These are phyloP conservation scores for Entophlyctis luteolus DNA, from an alignment of 192 early-diverging fungal genomes.

Conservation along the genomic window DNA sequence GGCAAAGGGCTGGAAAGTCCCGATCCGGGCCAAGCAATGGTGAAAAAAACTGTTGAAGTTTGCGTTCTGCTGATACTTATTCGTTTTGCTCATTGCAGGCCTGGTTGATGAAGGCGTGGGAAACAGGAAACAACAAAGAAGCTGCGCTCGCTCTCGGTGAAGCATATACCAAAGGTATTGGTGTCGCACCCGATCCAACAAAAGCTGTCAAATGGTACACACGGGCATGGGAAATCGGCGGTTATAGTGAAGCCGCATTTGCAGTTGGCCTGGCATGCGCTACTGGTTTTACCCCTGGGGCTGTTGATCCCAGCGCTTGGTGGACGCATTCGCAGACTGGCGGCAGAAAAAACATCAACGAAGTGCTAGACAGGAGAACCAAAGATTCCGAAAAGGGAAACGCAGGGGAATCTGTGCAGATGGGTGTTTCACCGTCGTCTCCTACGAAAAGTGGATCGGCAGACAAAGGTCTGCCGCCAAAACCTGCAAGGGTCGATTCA, in stretches of 20 bases:
- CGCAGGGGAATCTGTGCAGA: background rate
- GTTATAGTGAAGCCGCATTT: constrained; percentile 29
- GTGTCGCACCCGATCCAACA: constrained; percentile 24
- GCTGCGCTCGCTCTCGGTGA: constrained; percentile 30
- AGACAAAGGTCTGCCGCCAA: background rate
- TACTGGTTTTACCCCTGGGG: constrained; percentile 31
- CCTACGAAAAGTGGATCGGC: background rate
- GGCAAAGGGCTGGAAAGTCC: constrained; percentile 24
- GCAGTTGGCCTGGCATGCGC: constrained; percentile 25
- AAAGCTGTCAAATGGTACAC: constrained; percentile 37
- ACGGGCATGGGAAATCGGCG: constrained; percentile 26
- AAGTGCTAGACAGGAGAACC: constrained; percentile 12
- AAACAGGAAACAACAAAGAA: constrained; percentile 23
- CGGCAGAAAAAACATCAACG: constrained; percentile 9
- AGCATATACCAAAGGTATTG: constrained; percentile 26
- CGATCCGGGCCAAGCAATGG: constrained; percentile 27
- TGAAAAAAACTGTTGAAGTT: background rate
- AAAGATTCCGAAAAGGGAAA: background rate
- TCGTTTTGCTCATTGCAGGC: constrained; percentile 4
- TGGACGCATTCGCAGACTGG: background rate
- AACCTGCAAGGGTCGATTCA: background rate
- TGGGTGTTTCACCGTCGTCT: background rate
- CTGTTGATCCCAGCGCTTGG: constrained; percentile 24
- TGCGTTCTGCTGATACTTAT: background rate
- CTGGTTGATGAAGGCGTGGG: constrained; percentile 33